phyloP scores from a whole-genome alignment of 768 basidiomycete genomes.

The Collybiopsis confluens region DNA sequence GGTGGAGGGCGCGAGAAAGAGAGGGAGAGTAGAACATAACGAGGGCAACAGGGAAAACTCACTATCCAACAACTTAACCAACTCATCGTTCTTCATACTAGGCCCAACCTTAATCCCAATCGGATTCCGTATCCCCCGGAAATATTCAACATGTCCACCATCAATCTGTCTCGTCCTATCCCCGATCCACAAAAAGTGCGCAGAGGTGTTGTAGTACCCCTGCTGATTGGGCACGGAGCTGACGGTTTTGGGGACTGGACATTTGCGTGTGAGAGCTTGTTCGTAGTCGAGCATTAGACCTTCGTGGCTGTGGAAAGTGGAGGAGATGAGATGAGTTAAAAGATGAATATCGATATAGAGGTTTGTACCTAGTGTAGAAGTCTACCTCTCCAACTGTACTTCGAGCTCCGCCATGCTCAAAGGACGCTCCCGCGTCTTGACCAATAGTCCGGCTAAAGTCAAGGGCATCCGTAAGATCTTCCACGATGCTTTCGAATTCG shows the following conservation, averaged over 20 bases:
- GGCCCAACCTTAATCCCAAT: constrained; percentile 97
- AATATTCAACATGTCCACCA: constrained; percentile 95
- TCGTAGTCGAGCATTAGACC: constrained; percentile 92
- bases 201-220: constrained; percentile 83
- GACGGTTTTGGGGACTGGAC: constrained; percentile 34
- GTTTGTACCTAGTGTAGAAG: constrained; percentile 79
- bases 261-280: constrained; percentile 78
- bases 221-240: constrained; percentile 15
- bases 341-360: not conserved
- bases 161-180: constrained; percentile 90
- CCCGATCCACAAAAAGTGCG: constrained; percentile 96
- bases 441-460: constrained; percentile 93
- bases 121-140: constrained; percentile 87
- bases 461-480: constrained; percentile 83
- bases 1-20: not conserved
- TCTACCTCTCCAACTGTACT: constrained; percentile 84
- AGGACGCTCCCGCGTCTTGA: constrained; percentile 48
- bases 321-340: not conserved
- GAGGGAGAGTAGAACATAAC: constrained; percentile 3
- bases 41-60: constrained; percentile 21
- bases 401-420: constrained; percentile 68
- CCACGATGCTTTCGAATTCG: constrained; percentile 84
- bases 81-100: constrained; percentile 72
- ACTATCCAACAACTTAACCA: constrained; percentile 76
- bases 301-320: constrained; percentile 63